phyloP scores from a whole-genome alignment of 345 rosid genomes.

The Eucalyptus polybractea region DNA sequence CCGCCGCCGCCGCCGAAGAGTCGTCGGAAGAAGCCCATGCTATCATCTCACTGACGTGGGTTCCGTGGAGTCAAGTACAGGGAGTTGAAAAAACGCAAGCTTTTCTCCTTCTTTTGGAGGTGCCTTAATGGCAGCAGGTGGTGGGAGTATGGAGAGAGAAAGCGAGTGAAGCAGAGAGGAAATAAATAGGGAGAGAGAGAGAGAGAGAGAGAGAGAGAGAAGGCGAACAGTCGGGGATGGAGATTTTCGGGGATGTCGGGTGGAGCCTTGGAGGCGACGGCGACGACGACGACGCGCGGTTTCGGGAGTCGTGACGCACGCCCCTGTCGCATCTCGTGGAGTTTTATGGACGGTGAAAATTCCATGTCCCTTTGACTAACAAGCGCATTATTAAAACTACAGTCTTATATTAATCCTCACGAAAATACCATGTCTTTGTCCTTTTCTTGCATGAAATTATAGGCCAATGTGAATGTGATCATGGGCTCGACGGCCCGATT shows the following conservation, averaged over 20 bases:
- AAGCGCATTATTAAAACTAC: not conserved
- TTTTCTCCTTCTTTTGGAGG: not conserved
- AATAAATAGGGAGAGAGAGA: not conserved
- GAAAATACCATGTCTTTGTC: not conserved
- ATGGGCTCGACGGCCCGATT: not conserved
- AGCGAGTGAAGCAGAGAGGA: not conserved
- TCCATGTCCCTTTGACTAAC: not conserved
- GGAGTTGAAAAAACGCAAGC: not conserved
- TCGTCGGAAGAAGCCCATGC: conserved; percentile 72
- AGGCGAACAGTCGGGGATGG: not conserved
- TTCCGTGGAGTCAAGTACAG: not conserved
- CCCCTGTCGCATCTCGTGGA: not conserved
- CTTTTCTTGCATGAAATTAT: not conserved
- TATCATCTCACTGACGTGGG: conserved; percentile 9
- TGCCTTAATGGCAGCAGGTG: not conserved
- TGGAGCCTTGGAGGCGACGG: not conserved
- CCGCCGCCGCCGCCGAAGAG: conserved; percentile 60
- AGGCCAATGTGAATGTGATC: not conserved
- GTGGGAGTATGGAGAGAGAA: not conserved
- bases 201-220: not conserved
- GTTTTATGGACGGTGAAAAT: not conserved
- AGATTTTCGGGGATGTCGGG: not conserved
- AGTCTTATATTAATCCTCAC: not conserved
- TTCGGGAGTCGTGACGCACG: not conserved
- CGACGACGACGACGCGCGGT: not conserved